Conservation (phyloP, 805 yeast genomes). For the Ogataea degrootiae region DNA sequence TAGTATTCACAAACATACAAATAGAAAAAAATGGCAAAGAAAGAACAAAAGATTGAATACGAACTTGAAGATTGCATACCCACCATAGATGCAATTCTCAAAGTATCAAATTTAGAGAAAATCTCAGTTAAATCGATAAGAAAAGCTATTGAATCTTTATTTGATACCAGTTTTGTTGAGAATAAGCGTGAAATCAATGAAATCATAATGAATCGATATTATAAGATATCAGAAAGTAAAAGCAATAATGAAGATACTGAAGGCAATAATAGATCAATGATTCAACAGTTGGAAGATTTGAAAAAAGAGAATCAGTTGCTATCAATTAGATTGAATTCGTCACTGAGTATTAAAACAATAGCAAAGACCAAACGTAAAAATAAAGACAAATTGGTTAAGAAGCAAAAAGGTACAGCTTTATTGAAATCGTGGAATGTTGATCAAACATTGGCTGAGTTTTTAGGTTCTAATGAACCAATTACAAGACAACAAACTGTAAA, state of each 20-base stretch:
- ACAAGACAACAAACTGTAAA: conserved; percentile 72
- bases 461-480: conserved; percentile 38
- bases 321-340: conserved; percentile 33
- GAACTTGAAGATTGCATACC: conserved; percentile 40
- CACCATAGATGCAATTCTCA: conserved; percentile 67
- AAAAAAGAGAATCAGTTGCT: conserved; percentile 42
- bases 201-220: conserved; percentile 54
- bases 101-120: conserved; percentile 63
- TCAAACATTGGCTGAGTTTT: conserved; percentile 43
- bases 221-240: conserved; percentile 39
- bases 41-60: conserved; percentile 1
- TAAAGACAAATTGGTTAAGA: conserved; percentile 23
- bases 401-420: conserved; percentile 32
- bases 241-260: conserved; percentile 18
- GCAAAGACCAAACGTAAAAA: conserved; percentile 9
- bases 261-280: conserved; percentile 14
- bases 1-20: no score
- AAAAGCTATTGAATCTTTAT: conserved; percentile 66
- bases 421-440: conserved; percentile 44
- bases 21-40: not conserved
- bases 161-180: conserved; percentile 45
- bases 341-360: conserved; percentile 13
- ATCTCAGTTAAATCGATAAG: conserved; percentile 70
- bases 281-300: conserved; percentile 38
- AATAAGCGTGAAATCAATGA: conserved; percentile 56